These are phyloP conservation scores for Claviceps fusiformis DNA, from an alignment of 2,329 filamentous ascomycete genomes.

Conservation along the genomic window DNA sequence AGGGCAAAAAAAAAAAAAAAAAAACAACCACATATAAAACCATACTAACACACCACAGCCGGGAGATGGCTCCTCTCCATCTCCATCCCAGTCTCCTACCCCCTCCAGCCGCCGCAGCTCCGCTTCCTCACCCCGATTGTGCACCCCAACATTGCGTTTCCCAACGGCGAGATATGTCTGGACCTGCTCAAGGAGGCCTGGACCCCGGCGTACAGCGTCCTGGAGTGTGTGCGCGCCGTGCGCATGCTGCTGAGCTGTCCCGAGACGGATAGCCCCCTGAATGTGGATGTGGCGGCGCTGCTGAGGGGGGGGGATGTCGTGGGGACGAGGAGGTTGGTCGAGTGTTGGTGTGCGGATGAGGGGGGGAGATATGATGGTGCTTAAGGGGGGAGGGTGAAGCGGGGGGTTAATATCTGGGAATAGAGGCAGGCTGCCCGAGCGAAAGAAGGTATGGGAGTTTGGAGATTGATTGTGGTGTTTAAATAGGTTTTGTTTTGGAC, in stretches of 20 bases:
- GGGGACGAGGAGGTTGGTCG: slow-evolving; percentile 55
- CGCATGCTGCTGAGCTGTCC: slow-evolving; percentile 51
- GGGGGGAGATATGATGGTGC: slow-evolving; percentile 23
- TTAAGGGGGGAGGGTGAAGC: slow-evolving; percentile 8
- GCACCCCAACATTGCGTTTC: slow-evolving; percentile 61
- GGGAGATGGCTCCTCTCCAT: slow-evolving; percentile 79
- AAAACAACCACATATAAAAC: not conserved
- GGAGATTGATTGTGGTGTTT: not conserved
- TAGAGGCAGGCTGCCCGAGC: not conserved
- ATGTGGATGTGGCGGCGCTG: slow-evolving; percentile 64
- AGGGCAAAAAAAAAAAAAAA: too few species aligned
- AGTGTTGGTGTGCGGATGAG: slow-evolving; percentile 47
- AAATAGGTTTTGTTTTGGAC: not conserved
- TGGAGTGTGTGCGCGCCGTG: slow-evolving; percentile 58
- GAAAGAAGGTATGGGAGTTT: not conserved
- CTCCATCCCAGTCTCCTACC: slow-evolving; percentile 63
- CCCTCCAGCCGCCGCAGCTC: slow-evolving; percentile 62
- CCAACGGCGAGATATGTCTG: slow-evolving; percentile 83
- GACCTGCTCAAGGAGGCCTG: slow-evolving; percentile 70
- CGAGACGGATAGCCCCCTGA: slow-evolving; percentile 62
- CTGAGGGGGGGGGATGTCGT: slow-evolving; percentile 53
- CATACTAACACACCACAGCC: slow-evolving; percentile 19
- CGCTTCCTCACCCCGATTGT: slow-evolving; percentile 72
- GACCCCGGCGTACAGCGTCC: slow-evolving; percentile 75
- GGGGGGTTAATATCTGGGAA: too few species aligned